Percentiles rank a stretch among this genome's conserved stretches.
Evolutionary conservation across 768 basidiomycete species (phyloP).

Genomic region (Xerocomellus chrysenteron): DNA sequence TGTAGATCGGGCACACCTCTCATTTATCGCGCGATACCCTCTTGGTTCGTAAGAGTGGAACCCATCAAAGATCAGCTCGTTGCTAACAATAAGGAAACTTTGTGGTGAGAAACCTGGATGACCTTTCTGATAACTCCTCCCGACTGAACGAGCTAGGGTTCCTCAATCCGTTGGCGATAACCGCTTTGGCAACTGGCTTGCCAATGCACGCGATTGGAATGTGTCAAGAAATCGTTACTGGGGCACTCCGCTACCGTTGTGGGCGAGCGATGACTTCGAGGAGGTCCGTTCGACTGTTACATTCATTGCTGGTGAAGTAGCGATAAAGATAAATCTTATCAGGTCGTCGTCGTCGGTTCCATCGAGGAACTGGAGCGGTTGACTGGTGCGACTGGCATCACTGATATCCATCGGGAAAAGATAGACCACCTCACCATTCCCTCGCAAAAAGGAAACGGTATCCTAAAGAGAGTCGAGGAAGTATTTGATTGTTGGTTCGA

Average conservation of each 20-base stretch:
- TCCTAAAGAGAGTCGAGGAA: constrained; percentile 87
- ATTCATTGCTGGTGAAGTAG: not conserved
- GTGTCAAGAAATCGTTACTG: constrained; percentile 97
- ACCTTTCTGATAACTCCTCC: not conserved
- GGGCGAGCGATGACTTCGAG: constrained; percentile 90
- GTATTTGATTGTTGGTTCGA: constrained; percentile 99
- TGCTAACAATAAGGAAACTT: constrained; percentile 82
- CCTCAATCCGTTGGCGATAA: constrained; percentile 88
- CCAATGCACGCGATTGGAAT: constrained; percentile 99
- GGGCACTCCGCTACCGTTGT: constrained; percentile 97
- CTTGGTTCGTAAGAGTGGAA: constrained; percentile 92
- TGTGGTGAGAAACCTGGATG: constrained; percentile 57
- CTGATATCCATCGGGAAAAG: constrained; percentile 88
- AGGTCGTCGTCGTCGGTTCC: constrained; percentile 87
- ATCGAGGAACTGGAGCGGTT: constrained; percentile 83
- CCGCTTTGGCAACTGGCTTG: constrained; percentile 95
- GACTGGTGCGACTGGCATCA: constrained; percentile 82
- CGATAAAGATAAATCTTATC: not conserved
- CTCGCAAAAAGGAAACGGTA: constrained; percentile 83
- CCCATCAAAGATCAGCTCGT: constrained; percentile 85
- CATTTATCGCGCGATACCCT: constrained; percentile 93
- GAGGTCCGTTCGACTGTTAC: constrained; percentile 48
- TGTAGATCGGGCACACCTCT: constrained; percentile 89
- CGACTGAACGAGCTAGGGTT: constrained; percentile 57
- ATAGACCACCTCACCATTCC: constrained; percentile 98